Evolutionary conservation across 1,139 yeast genomes (phyloP), one percentile per base, ranked within the genome.

Genomic region (Hansenula lynferdii): DNA sequence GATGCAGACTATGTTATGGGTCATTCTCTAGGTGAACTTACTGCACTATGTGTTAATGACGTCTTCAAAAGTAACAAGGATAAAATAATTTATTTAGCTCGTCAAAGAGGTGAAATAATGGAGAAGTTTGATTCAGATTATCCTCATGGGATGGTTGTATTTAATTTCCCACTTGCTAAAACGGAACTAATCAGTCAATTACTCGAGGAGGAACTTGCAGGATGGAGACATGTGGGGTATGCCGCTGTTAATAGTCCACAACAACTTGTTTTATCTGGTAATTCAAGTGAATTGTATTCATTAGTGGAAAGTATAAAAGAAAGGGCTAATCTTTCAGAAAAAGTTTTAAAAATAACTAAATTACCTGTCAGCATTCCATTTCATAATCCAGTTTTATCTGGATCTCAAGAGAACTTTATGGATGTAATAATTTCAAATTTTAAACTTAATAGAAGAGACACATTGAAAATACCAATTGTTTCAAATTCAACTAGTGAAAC

Each of bases 1-100:
- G 31, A 42, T 14, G 23, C 49, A 2, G 42, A 49, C 3, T 65
- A 47, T 41, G 32, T 67, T 6, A 45, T 77, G 50, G 84, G 85
- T 14, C 84, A 78, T 50, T 77, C 84, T 1, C 54, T 78, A 26
- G 85, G 84, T 6, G 84, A 78, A 53, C 64, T 75, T 45, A 63
- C 77, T 2, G 70, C 76, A 0, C 57, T 72, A 34, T 53, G 66
- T 9, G 56, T 70, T 10, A 62, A 69, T 36, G 68, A 67, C 3
- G 61, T 67, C 5, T 54, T 75, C 28, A 59, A 65, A 15, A 42
- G 52, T 1, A 48, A 63, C 2, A 27, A 38, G 10, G 50, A 47
- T 1, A 36, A 44, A 6, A 66, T 69, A 1, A 47, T 68, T 14
- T 45, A 49, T 33, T 44, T 72, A 3, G 77, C 71, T 12, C 56